Evolutionary conservation across 805 yeast genomes (phyloP).

Genomic region (Maudiozyma barnettii): DNA sequence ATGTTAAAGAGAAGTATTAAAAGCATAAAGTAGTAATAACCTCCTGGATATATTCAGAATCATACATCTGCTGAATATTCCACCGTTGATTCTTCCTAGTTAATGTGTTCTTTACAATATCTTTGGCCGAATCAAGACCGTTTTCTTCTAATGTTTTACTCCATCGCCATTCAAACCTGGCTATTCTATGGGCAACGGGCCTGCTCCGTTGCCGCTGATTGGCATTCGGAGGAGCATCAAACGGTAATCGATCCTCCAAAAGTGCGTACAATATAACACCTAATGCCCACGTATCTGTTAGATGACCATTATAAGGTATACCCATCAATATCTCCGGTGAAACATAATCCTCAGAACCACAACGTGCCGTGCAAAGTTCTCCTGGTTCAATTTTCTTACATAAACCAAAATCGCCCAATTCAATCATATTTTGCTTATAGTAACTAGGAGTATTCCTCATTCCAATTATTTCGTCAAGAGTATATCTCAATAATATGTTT

Average conservation of each 20-base stretch:
- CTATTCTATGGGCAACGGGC: constrained; percentile 76
- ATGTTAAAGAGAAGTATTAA: neutral
- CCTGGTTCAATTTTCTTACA: constrained; percentile 57
- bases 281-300: constrained; percentile 89
- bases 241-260: constrained; percentile 81
- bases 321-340: constrained; percentile 93
- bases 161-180: constrained; percentile 92
- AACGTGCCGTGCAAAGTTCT: constrained; percentile 68
- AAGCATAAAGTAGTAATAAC: constrained; percentile 3
- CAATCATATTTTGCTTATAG: constrained; percentile 33
- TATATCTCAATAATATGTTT: constrained; percentile 50
- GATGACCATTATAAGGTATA: constrained; percentile 79
- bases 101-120: constrained; percentile 23
- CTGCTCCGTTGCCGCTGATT: constrained; percentile 27
- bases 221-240: constrained; percentile 68
- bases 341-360: constrained; percentile 95
- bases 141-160: constrained; percentile 34
- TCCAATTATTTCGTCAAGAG: constrained; percentile 26
- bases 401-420: constrained; percentile 82
- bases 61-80: constrained; percentile 18
- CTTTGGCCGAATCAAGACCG: constrained; percentile 12
- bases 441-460: constrained; percentile 7
- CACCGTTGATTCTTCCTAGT: constrained; percentile 26
- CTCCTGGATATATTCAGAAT: constrained; percentile 16
- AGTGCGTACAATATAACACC: constrained; percentile 86